Evolutionary conservation across 208 protist genomes (phyloP).

Genomic region (Endotrypanum monterogeii): DNA sequence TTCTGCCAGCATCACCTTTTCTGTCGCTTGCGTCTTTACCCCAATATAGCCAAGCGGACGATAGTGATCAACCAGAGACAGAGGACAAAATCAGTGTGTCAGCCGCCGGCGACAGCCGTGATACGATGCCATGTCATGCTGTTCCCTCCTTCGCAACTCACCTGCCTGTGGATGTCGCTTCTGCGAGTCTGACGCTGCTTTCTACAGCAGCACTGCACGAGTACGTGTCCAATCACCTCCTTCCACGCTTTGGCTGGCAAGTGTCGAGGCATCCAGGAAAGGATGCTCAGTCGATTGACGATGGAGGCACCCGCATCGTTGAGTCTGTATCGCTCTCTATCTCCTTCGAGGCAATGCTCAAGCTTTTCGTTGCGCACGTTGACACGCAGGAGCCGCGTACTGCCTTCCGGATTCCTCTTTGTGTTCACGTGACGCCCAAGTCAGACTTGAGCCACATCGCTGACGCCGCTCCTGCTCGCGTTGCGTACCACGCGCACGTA

Average conservation of each 20-base stretch:
- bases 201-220: constrained; percentile 14
- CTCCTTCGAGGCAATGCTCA: constrained; percentile 21
- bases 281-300: not conserved
- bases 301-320: not conserved
- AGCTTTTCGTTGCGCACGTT: constrained; percentile 35
- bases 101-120: not conserved
- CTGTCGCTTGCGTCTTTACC: constrained; percentile 4
- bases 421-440: constrained; percentile 16
- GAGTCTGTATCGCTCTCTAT: constrained; percentile 24
- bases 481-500: constrained; percentile 24
- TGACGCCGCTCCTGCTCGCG: not conserved
- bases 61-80: not conserved
- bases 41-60: constrained; percentile 5
- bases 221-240: constrained; percentile 22
- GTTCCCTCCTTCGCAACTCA: constrained; percentile 4
- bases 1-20: not conserved
- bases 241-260: constrained; percentile 33
- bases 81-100: not conserved
- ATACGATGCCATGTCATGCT: not conserved
- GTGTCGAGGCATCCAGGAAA: not conserved
- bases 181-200: not conserved
- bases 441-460: not conserved
- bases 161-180: not conserved
- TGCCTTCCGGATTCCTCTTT: constrained; percentile 26
- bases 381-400: constrained; percentile 35